Evolutionary conservation across 805 yeast genomes (phyloP), one percentile per base, ranked within the genome.

Genomic region (Hanseniaspora lindneri): DNA sequence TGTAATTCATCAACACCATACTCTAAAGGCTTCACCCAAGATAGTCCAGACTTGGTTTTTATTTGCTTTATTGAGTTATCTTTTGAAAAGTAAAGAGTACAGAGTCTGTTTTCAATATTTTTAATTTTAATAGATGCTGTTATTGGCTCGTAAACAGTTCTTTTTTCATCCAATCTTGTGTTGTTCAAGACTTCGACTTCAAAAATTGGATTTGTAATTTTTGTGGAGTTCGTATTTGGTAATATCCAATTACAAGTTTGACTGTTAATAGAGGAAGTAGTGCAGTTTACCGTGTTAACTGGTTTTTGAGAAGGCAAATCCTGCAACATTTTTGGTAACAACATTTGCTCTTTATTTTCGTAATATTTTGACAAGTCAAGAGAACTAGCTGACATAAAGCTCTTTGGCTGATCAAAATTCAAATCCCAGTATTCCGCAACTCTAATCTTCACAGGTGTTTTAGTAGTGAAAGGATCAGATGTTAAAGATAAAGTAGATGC

Each of bases 381-480:
- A 17, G 28, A 39, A 17, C 20, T 43, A 9, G 44, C 44, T 10
- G 30, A 13, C 39, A 39, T 39, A n/a, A 20, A 29, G 11, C 32
- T 54, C 5, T 29, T 21, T 14, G 42, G 34, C 1, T 57, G 47
- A 1, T 39, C 52, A 11, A 50, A 46, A 41, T 63, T 62, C 50
- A 80, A 61, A 54, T 82, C 74, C 46, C 81, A 68, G 1, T 67
- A 64, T 62, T 87, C 88, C 30, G 77, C 64, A 56, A 82, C 81
- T 53, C 88, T 69, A 50, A 84, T 66, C 60, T 85, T 87, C 61
- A 85, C 60, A 4, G 95, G 95, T 29, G 74, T 67, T 4, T 63
- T 56, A 23, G 68, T 66, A 27, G 79, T 74, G 60, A 80, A 84
- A n/a, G 95, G 83, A 2, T 63, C 60, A 14, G 67, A 60, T 19